phyloP scores from a whole-genome alignment of 2,329 filamentous ascomycete genomes.

The Paraphoma sp. region DNA sequence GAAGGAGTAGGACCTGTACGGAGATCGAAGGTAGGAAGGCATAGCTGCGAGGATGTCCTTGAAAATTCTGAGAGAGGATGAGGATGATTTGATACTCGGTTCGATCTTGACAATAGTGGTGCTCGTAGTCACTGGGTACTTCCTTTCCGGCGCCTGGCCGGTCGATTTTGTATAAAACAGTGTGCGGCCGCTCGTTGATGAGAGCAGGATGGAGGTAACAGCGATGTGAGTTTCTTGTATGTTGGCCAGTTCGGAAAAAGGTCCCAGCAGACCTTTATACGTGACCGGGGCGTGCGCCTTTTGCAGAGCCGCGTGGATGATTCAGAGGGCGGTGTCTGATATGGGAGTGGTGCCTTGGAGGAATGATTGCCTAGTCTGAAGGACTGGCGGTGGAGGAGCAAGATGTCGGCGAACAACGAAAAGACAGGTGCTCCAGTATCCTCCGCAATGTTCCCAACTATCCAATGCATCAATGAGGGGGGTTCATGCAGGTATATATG shows the following conservation, averaged over 20 bases:
- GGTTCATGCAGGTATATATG: slow-evolving; percentile 37
- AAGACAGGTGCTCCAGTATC: slow-evolving; percentile 18
- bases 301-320: slow-evolving; percentile 29
- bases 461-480: slow-evolving; percentile 23
- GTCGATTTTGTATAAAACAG: slow-evolving; percentile 34
- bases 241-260: slow-evolving; percentile 19
- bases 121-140: slow-evolving; percentile 21
- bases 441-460: slow-evolving; percentile 30
- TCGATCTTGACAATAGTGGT: slow-evolving; percentile 34
- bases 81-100: slow-evolving; percentile 28
- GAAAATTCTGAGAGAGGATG: slow-evolving; percentile 30
- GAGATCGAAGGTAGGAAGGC: slow-evolving; percentile 41
- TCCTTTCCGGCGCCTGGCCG: slow-evolving; percentile 40
- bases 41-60: slow-evolving; percentile 36
- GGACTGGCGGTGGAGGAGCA: slow-evolving; percentile 9
- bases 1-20: slow-evolving; percentile 42
- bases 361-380: slow-evolving; percentile 32
- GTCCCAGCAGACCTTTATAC: slow-evolving; percentile 33
- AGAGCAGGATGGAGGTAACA: slow-evolving; percentile 18
- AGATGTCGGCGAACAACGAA: slow-evolving; percentile 23
- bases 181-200: slow-evolving; percentile 17
- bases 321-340: slow-evolving; percentile 15
- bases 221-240: slow-evolving; percentile 25
- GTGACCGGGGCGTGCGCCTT: slow-evolving; percentile 37
- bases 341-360: slow-evolving; percentile 34